Base-by-base conservation (phyloP, 495 filamentous ascomycete genomes). In the Penicillium roqueforti region DNA sequence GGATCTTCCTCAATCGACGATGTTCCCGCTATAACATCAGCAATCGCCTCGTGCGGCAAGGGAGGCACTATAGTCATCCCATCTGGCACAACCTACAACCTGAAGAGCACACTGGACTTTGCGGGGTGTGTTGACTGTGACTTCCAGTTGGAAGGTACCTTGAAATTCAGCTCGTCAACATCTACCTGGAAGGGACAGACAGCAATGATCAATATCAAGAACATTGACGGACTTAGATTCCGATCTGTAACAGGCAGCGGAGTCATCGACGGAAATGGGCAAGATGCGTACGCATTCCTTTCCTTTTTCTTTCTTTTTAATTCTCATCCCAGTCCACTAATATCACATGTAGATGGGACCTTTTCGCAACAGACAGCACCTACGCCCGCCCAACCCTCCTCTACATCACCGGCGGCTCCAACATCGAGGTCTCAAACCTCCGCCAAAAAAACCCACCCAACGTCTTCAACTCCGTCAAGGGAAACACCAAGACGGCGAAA, bases 251-350 rank as follows among this genome's bases (percentile, higher is more conserved):
- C 74, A 0, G 75, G 75, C 3, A 49, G 38, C 0, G 75, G 75
- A 9, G 59, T 77, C 0, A 70, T 78, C 44, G 73, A 78, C 56
- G 75, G 75, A 1, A 76, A 76, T 59, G 75, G 75, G 6, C 75
- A 78, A 52, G 58, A 69, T 23, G 62, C 71, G 49, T 69, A 60
- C 42, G 57, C 29, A n/a, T 22, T 47, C 9, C 16, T 9, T 11
- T 37, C 14, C 10, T 16, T n/a, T 23, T n/a, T 14, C 8, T 2
- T 6, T 2, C n/a, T n/a, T 6, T 22, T 32, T 14, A 3, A 16
- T 6, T 7, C n/a, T 32, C 23, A 19, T 14, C 18, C 6, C 28
- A 32, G 4, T 11, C 8, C 3, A 14, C 36, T 54, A 38, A 55
- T 28, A 6, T n/a, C 3, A 7, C n/a, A n/a, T 10, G 36, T 51